These are phyloP conservation scores for Beta vulgaris DNA, from an alignment of 148 eudicot species.

Conservation along the genomic window DNA sequence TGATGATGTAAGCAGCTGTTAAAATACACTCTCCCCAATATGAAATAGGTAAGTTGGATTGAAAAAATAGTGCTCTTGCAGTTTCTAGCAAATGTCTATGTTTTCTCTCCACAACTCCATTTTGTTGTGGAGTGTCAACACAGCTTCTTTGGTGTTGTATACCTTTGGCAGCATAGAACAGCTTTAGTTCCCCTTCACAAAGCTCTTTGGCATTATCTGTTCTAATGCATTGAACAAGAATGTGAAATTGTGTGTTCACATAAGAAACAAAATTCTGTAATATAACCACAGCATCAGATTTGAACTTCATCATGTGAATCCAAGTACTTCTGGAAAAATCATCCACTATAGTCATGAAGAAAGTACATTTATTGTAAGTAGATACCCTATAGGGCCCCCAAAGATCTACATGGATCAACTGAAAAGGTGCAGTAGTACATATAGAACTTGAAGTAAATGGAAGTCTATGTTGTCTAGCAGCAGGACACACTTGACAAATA, in stretches of 20 bases:
- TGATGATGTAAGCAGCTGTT: neutral
- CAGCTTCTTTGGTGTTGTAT: neutral
- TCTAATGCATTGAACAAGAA: no score
- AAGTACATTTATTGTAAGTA: no score
- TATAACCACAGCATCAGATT: no score
- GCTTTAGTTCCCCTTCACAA: neutral
- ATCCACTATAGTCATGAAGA: neutral
- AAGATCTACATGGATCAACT: no score
- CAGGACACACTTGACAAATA: neutral
- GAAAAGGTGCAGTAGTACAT: no score
- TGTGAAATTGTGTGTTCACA: neutral
- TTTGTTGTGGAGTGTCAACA: neutral
- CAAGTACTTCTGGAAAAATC: neutral
- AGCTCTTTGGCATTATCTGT: neutral
- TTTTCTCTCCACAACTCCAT: neutral
- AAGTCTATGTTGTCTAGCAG: neutral
- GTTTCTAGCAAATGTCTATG: neutral
- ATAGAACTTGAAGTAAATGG: neutral
- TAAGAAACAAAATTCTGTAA: neutral
- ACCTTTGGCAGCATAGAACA: neutral
- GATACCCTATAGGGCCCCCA: no score
- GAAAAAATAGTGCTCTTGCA: neutral
- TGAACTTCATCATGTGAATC: neutral
- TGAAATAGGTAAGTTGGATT: neutral
- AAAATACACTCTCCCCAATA: neutral